phyloP scores from a whole-genome alignment of 345 rosid genomes.

The Carallia pectinifolia region DNA sequence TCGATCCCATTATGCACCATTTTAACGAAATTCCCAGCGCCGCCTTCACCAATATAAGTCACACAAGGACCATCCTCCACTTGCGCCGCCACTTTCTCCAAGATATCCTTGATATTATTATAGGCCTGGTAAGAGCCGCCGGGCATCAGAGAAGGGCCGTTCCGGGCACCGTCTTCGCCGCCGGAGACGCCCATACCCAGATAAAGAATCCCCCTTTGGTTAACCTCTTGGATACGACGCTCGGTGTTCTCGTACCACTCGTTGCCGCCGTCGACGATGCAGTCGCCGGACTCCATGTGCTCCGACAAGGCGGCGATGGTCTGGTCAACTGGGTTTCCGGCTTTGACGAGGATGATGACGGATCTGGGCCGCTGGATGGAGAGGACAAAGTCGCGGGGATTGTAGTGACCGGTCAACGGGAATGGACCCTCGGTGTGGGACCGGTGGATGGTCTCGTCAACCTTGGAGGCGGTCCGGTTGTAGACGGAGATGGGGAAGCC shows the following conservation, averaged over 20 bases:
- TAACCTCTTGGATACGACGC: constrained; percentile 65
- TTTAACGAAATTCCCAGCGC: constrained; percentile 95
- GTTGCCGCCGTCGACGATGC: constrained; percentile 92
- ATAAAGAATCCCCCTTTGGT: constrained; percentile 60
- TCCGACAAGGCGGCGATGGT: constrained; percentile 76
- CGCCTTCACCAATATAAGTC: constrained; percentile 89
- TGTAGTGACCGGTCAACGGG: constrained; percentile 70
- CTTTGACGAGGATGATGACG: constrained; percentile 89
- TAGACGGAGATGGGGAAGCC: constrained; percentile 95
- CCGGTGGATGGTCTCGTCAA: constrained; percentile 82
- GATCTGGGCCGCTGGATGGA: constrained; percentile 86
- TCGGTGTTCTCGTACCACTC: constrained; percentile 97
- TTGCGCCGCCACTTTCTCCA: constrained; percentile 85
- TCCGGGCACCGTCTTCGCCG: constrained; percentile 92
- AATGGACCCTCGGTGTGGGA: constrained; percentile 66
- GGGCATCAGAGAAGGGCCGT: constrained; percentile 93
- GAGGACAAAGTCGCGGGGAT: constrained; percentile 85
- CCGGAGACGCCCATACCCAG: constrained; percentile 98
- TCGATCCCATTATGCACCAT: constrained; percentile 99
- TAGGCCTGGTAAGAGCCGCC: constrained; percentile 86
- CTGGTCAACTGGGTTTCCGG: constrained; percentile 92
- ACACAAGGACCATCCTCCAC: constrained; percentile 99
- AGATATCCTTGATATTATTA: constrained; percentile 59
- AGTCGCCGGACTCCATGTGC: constrained; percentile 77
- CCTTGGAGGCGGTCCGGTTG: constrained; percentile 83